Evolutionary conservation across 2,329 filamentous ascomycete species (phyloP), one percentile per base, ranked within the genome.

Genomic region (Chrysoporthe cubensis): DNA sequence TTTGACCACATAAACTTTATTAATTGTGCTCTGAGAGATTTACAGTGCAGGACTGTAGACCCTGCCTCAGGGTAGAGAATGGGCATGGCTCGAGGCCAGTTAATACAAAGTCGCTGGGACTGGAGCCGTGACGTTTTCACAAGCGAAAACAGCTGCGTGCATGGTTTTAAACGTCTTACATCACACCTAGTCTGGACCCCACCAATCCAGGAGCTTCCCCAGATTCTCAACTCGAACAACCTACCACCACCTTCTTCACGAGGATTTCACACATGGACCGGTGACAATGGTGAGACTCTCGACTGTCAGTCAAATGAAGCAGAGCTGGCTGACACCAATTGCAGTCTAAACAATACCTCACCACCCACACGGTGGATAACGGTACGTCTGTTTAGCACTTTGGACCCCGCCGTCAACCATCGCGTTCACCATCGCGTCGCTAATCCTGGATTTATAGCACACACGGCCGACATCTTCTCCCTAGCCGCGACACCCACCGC

Each of bases 271-370:
- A 71, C 59, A 81, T 81, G 80, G 78, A 76, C 66, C 75, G 74
- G 74, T 76, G 77, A 75, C 73, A 73, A 82, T 82, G 80, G 80
- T 80, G 76, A 65, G 76, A 62, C 16, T 44, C 37, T 43, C 8
- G 61, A 26, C 43, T 21, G 3, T 16, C 42, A 44, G 9, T n/a
- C 21, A 34, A 48, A 59, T 26, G 32, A 26, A 18, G 21, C n/a
- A 9, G 50, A 59, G 43, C 11, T 13, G 18, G 42, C 71, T 76
- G 65, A 75, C 65, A 9, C 34, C 21, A 5, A n/a, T 18, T 68
- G 1, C 69, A 97, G 96, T 99, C 96, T 66, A 98, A 98, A 83
- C 96, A 98, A 90, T 99, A 97, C 79, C 87, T 99, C 71, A 96
- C 95, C 75, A 91, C 91, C 73, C 93, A 97, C 79, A 95, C 94